Evolutionary conservation across 2,329 filamentous ascomycete species (phyloP).

Genomic region (Lachnellula occidentalis): DNA sequence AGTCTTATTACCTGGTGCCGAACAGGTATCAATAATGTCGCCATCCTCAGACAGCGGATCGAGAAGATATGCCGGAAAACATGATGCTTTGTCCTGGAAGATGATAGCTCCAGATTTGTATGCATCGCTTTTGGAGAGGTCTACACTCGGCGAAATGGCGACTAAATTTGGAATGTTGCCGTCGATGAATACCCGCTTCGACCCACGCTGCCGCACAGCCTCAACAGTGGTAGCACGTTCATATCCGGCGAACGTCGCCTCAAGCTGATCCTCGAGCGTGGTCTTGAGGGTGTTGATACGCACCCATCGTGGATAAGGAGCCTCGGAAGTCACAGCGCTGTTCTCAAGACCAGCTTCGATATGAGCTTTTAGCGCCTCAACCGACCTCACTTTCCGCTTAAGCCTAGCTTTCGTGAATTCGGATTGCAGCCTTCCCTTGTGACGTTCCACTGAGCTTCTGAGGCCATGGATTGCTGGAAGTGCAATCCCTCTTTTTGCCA

Average conservation of each 20-base stretch:
- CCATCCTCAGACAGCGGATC: conserved; percentile 62
- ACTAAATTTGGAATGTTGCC: conserved; percentile 76
- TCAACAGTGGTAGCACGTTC: conserved; percentile 48
- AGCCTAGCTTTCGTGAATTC: conserved; percentile 80
- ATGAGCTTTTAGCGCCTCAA: conserved; percentile 59
- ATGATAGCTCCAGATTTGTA: conserved; percentile 78
- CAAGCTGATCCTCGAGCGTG: conserved; percentile 65
- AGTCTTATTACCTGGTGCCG: conserved; percentile 95
- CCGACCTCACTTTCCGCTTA: conserved; percentile 59
- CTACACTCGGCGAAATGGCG: conserved; percentile 65
- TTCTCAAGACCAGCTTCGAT: conserved; percentile 48
- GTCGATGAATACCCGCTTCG: conserved; percentile 64
- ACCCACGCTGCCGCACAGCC: conserved; percentile 45
- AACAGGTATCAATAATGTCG: conserved; percentile 85
- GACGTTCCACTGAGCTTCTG: conserved; percentile 66
- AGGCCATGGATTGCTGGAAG: conserved; percentile 76
- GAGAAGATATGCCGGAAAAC: conserved; percentile 87
- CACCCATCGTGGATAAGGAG: conserved; percentile 79
- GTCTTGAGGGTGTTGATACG: conserved; percentile 77
- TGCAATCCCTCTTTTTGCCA: conserved; percentile 76
- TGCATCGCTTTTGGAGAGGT: conserved; percentile 66
- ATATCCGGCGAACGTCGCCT: conserved; percentile 66
- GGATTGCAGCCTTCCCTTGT: conserved; percentile 73
- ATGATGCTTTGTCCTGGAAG: conserved; percentile 93
- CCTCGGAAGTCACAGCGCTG: conserved; percentile 25